phyloP scores from a whole-genome alignment of 805 yeast species.

The Nakazawaea molendinolei region DNA sequence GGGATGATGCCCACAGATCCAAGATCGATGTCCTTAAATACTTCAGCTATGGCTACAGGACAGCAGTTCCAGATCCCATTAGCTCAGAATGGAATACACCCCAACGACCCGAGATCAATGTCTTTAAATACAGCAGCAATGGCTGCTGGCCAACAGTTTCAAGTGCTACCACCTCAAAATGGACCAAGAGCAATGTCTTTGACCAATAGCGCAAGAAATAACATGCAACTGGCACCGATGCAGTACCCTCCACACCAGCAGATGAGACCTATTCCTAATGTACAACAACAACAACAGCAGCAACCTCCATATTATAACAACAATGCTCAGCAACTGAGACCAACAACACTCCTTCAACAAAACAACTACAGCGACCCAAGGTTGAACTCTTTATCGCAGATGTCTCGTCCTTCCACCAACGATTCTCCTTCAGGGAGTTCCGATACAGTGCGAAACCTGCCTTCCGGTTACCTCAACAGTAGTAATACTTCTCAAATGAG shows the following conservation, averaged over 20 bases:
- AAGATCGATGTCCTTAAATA: too few species aligned
- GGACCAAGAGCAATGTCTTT: conserved; percentile 27
- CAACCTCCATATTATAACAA: too few species aligned
- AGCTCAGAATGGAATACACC: conserved; percentile 13
- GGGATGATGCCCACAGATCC: too few species aligned
- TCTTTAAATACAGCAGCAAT: conserved; percentile 24
- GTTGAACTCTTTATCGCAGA: background rate
- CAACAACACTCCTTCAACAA: too few species aligned
- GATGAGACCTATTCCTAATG: conserved; percentile 4
- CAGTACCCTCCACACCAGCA: conserved; percentile 12
- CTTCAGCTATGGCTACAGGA: too few species aligned
- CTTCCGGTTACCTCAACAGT: conserved; percentile 1
- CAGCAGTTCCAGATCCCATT: too few species aligned
- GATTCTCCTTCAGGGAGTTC: background rate
- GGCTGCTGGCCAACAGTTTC: conserved; percentile 7
- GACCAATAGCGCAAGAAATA: conserved; percentile 14
- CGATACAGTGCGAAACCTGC: too few species aligned
- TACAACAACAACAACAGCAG: conserved; percentile 11
- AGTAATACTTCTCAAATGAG: conserved; percentile 9
- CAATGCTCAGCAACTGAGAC: too few species aligned
- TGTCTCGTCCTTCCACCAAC: conserved; percentile 1
- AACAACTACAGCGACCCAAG: conserved; percentile 5
- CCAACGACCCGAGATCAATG: conserved; percentile 37
- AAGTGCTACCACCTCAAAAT: conserved; percentile 9
- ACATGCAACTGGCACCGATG: conserved; percentile 11